Conservation (phyloP, 768 basidiomycete genomes). For the Boletus patriciae region DNA sequence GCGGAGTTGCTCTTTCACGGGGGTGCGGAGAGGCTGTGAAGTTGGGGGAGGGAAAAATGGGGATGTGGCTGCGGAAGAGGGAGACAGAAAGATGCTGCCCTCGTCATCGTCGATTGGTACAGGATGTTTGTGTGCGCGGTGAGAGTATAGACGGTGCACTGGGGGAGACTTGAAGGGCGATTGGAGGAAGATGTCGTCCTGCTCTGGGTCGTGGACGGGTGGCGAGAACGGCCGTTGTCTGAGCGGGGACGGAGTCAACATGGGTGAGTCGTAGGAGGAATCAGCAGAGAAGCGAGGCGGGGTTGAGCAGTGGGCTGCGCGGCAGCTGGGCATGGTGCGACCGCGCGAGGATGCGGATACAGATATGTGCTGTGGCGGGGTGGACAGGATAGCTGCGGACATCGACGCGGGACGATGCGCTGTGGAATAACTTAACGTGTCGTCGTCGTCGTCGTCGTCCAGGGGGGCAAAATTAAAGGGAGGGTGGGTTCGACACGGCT, state of each 20-base stretch:
- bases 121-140: conserved; percentile 38
- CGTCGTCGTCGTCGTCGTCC: conserved; percentile 26
- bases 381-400: conserved; percentile 29
- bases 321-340: conserved; percentile 35
- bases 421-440: conserved; percentile 18
- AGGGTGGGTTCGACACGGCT: conserved; percentile 5
- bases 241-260: conserved; percentile 66
- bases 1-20: conserved; percentile 52
- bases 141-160: conserved; percentile 44
- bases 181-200: conserved; percentile 54
- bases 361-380: conserved; percentile 39
- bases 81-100: conserved; percentile 56
- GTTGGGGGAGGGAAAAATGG: conserved; percentile 45
- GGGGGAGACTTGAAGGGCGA: conserved; percentile 51
- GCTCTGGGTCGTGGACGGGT: conserved; percentile 30
- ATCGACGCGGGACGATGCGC: conserved; percentile 21
- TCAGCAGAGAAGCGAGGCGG: conserved; percentile 34
- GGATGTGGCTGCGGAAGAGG: conserved; percentile 41
- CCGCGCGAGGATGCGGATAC: conserved; percentile 34
- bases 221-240: conserved; percentile 44
- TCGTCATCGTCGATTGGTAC: conserved; percentile 52
- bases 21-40: conserved; percentile 58
- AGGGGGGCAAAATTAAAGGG: conserved; percentile 16
- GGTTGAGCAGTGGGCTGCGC: conserved; percentile 33
- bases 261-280: conserved; percentile 51